Evolutionary conservation across 1,139 yeast genomes (phyloP).

Genomic region (Suzukiozyma palmioleophila): DNA sequence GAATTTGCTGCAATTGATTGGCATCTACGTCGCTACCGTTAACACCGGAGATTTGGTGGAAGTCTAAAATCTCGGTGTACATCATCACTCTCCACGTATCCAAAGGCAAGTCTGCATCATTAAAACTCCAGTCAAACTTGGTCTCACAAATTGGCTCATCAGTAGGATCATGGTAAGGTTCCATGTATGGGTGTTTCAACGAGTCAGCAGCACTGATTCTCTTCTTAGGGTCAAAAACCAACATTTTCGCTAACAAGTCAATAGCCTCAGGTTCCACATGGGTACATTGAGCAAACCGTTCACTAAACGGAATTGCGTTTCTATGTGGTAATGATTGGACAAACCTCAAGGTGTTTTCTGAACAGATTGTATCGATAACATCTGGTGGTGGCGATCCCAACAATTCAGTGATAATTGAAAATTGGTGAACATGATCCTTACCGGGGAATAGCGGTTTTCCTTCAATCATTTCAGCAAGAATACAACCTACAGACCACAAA

Average conservation of each 20-base stretch:
- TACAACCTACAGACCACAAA: constrained; percentile 99
- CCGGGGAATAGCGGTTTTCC: constrained; percentile 99
- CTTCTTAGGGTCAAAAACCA: constrained; percentile 90
- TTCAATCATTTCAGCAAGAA: constrained; percentile 96
- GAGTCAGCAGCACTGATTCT: constrained; percentile 93
- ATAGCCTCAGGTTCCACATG: constrained; percentile 91
- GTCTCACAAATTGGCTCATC: constrained; percentile 95
- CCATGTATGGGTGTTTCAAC: constrained; percentile 83
- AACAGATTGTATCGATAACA: constrained; percentile 92
- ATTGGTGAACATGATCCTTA: constrained; percentile 97
- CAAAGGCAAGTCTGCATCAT: constrained; percentile 95
- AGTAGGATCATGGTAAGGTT: constrained; percentile 97
- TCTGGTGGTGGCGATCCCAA: constrained; percentile 96
- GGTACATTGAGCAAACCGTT: constrained; percentile 61
- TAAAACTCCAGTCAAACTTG: constrained; percentile 96
- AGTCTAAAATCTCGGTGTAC: constrained; percentile 94
- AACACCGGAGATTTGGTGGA: constrained; percentile 59
- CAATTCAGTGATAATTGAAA: constrained; percentile 91
- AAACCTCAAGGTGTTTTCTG: constrained; percentile 90
- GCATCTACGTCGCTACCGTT: constrained; percentile 17
- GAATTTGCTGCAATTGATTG: constrained; percentile 27
- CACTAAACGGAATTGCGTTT: constrained; percentile 83
- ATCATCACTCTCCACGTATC: constrained; percentile 99
- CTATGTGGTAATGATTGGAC: constrained; percentile 91
- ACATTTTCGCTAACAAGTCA: constrained; percentile 83